phyloP scores from a whole-genome alignment of 208 protist species.

The Leishmania mexicana region DNA sequence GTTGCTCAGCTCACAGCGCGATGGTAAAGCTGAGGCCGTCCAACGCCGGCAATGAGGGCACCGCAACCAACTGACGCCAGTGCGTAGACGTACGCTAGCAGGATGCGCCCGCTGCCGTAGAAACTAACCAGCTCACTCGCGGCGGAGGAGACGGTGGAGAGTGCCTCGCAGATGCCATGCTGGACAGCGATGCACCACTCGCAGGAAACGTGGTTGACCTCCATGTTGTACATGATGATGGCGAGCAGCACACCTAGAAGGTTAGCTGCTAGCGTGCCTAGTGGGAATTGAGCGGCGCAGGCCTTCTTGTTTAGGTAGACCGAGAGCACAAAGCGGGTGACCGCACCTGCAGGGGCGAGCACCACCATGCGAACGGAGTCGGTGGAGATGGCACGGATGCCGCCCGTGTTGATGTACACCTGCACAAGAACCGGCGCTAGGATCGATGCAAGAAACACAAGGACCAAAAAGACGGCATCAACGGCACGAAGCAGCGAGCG shows the following conservation, averaged over 20 bases:
- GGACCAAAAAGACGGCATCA: slow-evolving; percentile 31
- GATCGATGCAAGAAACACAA: slow-evolving; percentile 37
- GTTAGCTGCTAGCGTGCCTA: slow-evolving; percentile 59
- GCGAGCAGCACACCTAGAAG: slow-evolving; percentile 33
- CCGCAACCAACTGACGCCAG: slow-evolving; percentile 35
- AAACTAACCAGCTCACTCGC: slow-evolving; percentile 46
- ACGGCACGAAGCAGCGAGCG: slow-evolving; percentile 7
- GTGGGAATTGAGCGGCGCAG: slow-evolving; percentile 36
- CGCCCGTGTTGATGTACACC: slow-evolving; percentile 31
- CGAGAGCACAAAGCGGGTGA: slow-evolving; percentile 44
- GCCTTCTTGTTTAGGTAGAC: slow-evolving; percentile 50
- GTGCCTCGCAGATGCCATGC: slow-evolving; percentile 52
- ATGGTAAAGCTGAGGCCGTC: slow-evolving; percentile 34
- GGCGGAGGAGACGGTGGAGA: slow-evolving; percentile 63
- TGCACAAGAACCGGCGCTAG: slow-evolving; percentile 44
- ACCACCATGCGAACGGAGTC: slow-evolving; percentile 40
- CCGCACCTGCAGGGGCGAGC: slow-evolving; percentile 46
- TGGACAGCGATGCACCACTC: slow-evolving; percentile 35
- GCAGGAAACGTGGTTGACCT: slow-evolving; percentile 18
- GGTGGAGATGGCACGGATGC: slow-evolving; percentile 18
- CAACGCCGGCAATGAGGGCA: slow-evolving; percentile 38
- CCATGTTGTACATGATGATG: slow-evolving; percentile 37
- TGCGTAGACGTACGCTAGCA: slow-evolving; percentile 43
- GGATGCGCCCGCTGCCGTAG: slow-evolving; percentile 16
- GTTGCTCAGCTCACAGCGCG: slow-evolving; percentile 8